Evolutionary conservation across 179 eudicot species (phyloP).

Genomic region (Pouteria campechiana): DNA sequence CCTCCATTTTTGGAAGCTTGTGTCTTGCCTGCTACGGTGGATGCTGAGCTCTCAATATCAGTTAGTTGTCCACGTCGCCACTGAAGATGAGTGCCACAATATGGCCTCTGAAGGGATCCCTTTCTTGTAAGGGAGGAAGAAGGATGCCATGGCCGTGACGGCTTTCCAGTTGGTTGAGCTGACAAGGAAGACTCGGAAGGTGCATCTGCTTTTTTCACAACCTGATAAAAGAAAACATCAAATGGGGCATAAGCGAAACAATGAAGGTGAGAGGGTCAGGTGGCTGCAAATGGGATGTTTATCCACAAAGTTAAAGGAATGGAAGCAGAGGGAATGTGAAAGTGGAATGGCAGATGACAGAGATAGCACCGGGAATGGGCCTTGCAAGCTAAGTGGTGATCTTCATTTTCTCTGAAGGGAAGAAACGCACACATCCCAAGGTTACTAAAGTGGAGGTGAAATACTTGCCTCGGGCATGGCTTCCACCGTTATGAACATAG

Average conservation of each 20-base stretch:
- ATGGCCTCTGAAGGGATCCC: not conserved
- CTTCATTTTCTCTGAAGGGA: too few relatives aligned
- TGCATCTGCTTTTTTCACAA: constrained; percentile 8
- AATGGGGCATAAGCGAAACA: not conserved
- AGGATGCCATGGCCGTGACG: not conserved
- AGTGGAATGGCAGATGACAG: too few relatives aligned
- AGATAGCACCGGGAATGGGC: too few relatives aligned
- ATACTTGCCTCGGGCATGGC: too few relatives aligned
- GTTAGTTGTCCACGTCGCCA: constrained; percentile 19
- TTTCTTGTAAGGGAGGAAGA: constrained; percentile 1
- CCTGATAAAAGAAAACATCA: constrained; percentile 10
- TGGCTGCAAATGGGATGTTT: not conserved
- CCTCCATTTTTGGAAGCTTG: too few relatives aligned
- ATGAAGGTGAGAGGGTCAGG: not conserved
- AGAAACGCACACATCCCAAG: too few relatives aligned
- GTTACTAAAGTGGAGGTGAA: too few relatives aligned
- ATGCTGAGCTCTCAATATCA: too few relatives aligned
- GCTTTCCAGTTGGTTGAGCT: constrained; percentile 4
- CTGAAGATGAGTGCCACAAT: constrained; percentile 6
- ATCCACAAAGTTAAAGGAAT: not conserved
- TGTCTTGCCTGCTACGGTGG: too few relatives aligned
- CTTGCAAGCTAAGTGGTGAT: too few relatives aligned
- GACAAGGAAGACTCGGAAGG: not conserved
- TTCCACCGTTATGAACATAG: too few relatives aligned
- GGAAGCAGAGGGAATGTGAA: too few relatives aligned